Base-by-base conservation (phyloP, 805 yeast species). In the Komagataella pseudopastoris region DNA sequence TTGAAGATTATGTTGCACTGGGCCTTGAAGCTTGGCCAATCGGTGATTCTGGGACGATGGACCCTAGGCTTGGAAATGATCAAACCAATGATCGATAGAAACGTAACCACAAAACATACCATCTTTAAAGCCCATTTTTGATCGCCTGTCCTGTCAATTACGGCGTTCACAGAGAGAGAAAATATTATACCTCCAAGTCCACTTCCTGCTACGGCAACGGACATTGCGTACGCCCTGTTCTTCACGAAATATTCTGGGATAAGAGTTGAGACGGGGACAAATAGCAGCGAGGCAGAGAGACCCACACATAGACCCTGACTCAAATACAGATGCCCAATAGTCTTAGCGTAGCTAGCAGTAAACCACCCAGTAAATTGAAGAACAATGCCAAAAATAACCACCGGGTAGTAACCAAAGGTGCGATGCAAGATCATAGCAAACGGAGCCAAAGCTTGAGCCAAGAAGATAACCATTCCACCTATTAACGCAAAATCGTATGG, bases 361-460 rank as follows among this genome's bases (percentile, higher is more conserved):
- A 79, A 63, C 54, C 70, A 76, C 0, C 78, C 81, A 1, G 66
- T 64, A 3, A 73, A 61, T 58, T 76, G 81, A 4, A 75, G 46
- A 8, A 62, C 61, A 45, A 67, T 61, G 1, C 81, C 81, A 2
- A 67, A 23, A 0, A 60, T 46, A 67, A 79, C 71, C 2, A 80
- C 70, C 3, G 59, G 50, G 57, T 70, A 73, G 53, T 76, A 64
- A 0, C 88, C 84, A 54, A 77, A 66, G 10, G 78, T 55, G 54
- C 73, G 71, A 57, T 74, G 71, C 6, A 75, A 54, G 0, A 79
- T 56, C 52, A 75, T 67, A 0, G 76, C 73, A 16, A 81, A 54
- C 3, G 95, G 93, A 47, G 87, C 67, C 51, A 79, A 63, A 55
- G 75, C 64, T 60, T 84, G 83, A 18, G 86, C 85, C 51, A 81